These are phyloP conservation scores for Apiotrichum montevideense DNA, from an alignment of 1,284 basidiomycete genomes.

Conservation along the genomic window DNA sequence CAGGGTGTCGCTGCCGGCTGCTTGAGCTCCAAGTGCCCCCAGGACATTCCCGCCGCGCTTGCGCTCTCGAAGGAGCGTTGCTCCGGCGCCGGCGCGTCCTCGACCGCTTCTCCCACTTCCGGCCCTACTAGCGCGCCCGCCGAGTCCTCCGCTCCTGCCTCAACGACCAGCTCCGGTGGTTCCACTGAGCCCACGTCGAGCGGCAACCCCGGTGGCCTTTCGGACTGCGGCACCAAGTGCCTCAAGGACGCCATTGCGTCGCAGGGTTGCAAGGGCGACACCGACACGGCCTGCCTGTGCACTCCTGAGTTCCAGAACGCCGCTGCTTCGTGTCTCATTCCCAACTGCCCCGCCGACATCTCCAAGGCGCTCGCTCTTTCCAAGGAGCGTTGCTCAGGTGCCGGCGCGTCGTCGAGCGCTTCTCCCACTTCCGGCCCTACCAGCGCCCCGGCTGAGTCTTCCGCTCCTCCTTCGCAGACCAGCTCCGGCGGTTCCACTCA, in stretches of 20 bases:
- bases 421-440: too few relatives aligned
- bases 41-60: constrained; percentile 4
- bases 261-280: constrained; percentile 2
- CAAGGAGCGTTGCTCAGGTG: background rate
- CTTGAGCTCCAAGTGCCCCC: background rate
- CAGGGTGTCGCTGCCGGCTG: background rate
- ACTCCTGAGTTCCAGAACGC: background rate
- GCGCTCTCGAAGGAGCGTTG: background rate
- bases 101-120: background rate
- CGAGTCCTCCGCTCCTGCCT: background rate
- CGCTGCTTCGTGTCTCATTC: background rate
- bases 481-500: too few relatives aligned
- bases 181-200: background rate
- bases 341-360: background rate
- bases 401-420: too few relatives aligned
- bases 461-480: too few relatives aligned
- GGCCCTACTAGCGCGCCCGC: background rate
- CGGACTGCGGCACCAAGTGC: background rate
- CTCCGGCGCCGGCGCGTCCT: background rate
- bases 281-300: constrained; percentile 6
- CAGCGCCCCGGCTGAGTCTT: too few relatives aligned
- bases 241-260: background rate
- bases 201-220: background rate
- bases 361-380: background rate
- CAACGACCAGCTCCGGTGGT: background rate